Base-by-base conservation (phyloP, 805 yeast species). In the Candida cerambycidarum region DNA sequence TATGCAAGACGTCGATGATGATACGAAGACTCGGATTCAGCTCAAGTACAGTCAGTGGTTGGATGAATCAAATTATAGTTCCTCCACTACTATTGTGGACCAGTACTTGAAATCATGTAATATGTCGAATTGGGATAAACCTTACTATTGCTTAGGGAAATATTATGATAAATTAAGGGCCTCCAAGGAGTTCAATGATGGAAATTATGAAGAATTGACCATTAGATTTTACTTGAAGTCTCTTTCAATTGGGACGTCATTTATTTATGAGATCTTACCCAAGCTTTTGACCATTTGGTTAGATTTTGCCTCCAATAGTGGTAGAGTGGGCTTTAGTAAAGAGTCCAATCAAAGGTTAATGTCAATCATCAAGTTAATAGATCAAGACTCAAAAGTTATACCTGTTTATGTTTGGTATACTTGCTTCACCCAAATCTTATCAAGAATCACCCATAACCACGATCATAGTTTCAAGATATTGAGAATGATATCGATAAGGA, bases 261-360 rank as follows among this genome's bases (percentile, higher is more conserved):
- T 80, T 55, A 75, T 87, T 2, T 81, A 81, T 56, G 97, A 93
- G 62, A 84, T 92, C 0, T 65, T 93, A 15, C 98, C 99, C 0
- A 89, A 89, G 54, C 77, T 88, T n/a, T 75, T 90, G 4, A 89
- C 96, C 0, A 75, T 87, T 7, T 93, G 99, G 99, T 67, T 93
- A 17, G 96, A 90, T 53, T 85, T 83, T 59, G 80, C 75, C 1
- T 72, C 69, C 34, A 50, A 44, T 19, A 45, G 53, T 5, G 18
- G 19, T 3, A 5, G 14, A n/a, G 12, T 25, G n/a, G 45, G 46
- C 9, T 52, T 47, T 13, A 43, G 56, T 4, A 54, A 50, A 41
- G 71, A 66, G 23, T 63, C 67, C 2, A 67, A 65, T 33, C 40
- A 67, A 48, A 43, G 38, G 12, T 19, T 43, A 9, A 21, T 23